Evolutionary conservation across 768 basidiomycete species (phyloP), one percentile per base, ranked within the genome.

Genomic region (Calocybe indica): DNA sequence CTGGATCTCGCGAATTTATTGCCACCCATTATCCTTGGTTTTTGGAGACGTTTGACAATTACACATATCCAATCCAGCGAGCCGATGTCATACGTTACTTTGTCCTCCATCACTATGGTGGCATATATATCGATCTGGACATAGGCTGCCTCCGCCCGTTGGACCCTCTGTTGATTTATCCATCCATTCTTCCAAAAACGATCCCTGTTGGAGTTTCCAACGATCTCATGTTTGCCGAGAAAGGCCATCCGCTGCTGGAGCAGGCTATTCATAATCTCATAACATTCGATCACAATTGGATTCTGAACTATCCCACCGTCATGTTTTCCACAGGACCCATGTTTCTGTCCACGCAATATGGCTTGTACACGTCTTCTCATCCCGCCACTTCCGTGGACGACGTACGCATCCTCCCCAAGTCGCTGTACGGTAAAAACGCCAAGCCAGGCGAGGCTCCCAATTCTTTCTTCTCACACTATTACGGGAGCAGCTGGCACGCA

Each of bases 301-400:
- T 96, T 46, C 81, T 94, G 61, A 96, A 98, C 67, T 99, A 99
- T 57, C 96, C 96, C 31, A 99, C 96, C 28, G 96, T 99, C 72
- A 99, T 99, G 96, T 99, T 99, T 69, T 92, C 92, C 45, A 99
- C 96, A 0, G 95, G 95, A 1, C 96, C 96, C 58, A 99, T 99
- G 96, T 99, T 97, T 68, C 71, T 99, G 9, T 97, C 94, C 0
- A 83, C 86, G 2, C 92, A 96, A 62, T 95, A 95, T 64, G 89
- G 91, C 37, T 74, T 94, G 44, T 98, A 89, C 67, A 78, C 79
- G 5, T 73, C 86, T 4, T 75, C 83, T 8, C 80, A 89, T 47
- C 77, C 81, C 30, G 70, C 71, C 10, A 78, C 79, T 12, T 81
- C 82, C n/a, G 73, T 79, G 10, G 75, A 78, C 15, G 85, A 88